Conservation (phyloP, 2,329 filamentous ascomycete species). For the Penicillium sp. region DNA sequence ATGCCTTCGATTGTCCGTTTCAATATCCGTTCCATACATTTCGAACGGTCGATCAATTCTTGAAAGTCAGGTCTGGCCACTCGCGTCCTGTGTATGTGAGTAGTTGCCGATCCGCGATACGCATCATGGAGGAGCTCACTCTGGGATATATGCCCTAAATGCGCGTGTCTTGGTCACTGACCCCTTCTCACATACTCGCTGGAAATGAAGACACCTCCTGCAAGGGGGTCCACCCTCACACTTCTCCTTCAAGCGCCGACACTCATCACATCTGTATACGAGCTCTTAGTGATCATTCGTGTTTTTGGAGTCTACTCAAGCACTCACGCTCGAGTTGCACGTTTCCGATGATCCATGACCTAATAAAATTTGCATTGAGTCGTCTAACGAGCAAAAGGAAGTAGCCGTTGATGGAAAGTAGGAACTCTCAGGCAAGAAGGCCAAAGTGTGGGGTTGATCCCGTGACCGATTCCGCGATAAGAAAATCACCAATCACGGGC, state of each 20-base stretch:
- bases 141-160: neutral
- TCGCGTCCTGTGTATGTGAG: constrained; percentile 11
- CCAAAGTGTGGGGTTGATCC: neutral
- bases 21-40: constrained; percentile 21
- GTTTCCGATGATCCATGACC: neutral
- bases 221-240: constrained; percentile 10
- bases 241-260: constrained; percentile 10
- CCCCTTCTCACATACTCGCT: constrained; percentile 14
- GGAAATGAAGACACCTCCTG: constrained; percentile 15
- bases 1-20: constrained; percentile 16
- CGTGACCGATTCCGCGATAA: neutral
- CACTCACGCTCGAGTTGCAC: neutral
- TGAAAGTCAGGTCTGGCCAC: constrained; percentile 12
- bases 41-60: constrained; percentile 16
- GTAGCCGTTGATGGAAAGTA: neutral
- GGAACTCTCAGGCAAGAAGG: neutral
- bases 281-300: neutral
- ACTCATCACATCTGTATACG: constrained; percentile 6
- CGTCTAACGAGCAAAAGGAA: neutral
- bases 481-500: neutral
- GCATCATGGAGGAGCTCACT: neutral
- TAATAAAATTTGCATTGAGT: neutral
- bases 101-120: neutral
- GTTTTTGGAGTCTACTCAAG: neutral
- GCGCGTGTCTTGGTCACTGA: neutral